Evolutionary conservation across 2,329 filamentous ascomycete genomes (phyloP), one percentile per base, ranked within the genome.

Genomic region (Plectosphaerella sp.): DNA sequence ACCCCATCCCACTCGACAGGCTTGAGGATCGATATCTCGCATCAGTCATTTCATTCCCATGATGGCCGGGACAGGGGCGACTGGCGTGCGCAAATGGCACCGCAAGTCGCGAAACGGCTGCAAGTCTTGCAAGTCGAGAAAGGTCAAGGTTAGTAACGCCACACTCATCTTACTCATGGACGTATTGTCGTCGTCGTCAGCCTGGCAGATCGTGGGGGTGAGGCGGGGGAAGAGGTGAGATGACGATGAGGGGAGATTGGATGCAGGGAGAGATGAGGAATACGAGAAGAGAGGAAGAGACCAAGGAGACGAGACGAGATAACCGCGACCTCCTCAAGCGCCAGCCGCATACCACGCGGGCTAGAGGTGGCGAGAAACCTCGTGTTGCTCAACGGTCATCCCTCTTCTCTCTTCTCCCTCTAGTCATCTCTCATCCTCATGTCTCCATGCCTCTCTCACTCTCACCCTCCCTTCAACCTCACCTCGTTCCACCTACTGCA

Each of bases 21-120:
- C 28, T 33, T 33, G 28, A 33, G 28, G 28, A 33, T 33, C 28
- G 28, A 33, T 10, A 33, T 12, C 37, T n/a, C 37, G 15, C 3
- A 22, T 22, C 22, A 22, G 22, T 22, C 22, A 22, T 22, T 22
- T 22, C 22, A 3, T 22, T 22, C 14, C 14, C 37, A 39, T 18
- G 37, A 39, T 39, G 37, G 16, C 37, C 37, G 37, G 16, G 37
- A 39, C 16, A n/a, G 15, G 37, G 28, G 28, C 28, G 16, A 39
- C 14, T n/a, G 37, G 37, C 37, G 37, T 18, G 14, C 37, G 37
- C 15, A 39, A 39, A 39, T 39, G 37, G 37, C 64, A 67, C 7
- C 73, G 63, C 45, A 67, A 67, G 53, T 67, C 65, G 51, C 61
- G 65, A 11, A 67, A 57, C 12, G 65, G 65, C 42, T 67, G 65